These are phyloP conservation scores for Penicillium argentinense DNA, from an alignment of 495 filamentous ascomycete species.

Conservation along the genomic window DNA sequence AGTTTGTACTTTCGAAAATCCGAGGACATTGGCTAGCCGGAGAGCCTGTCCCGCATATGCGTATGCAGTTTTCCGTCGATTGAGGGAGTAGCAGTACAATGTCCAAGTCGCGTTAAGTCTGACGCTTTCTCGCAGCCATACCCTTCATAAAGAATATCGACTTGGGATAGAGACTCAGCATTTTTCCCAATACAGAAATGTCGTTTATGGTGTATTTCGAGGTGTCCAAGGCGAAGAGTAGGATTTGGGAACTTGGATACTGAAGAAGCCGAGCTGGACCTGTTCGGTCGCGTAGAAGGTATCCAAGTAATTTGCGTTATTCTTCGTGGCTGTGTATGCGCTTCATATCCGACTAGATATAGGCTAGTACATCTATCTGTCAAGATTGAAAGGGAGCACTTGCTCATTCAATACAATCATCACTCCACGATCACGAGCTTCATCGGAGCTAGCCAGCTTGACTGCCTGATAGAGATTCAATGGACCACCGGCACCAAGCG, in stretches of 20 bases:
- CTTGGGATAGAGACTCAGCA: background rate
- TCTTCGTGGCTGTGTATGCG: constrained; percentile 1
- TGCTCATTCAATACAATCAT: constrained; percentile 3
- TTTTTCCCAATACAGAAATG: background rate
- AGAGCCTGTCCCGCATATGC: constrained; percentile 11
- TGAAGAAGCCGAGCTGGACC: constrained; percentile 2
- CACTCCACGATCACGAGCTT: background rate
- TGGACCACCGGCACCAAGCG: background rate
- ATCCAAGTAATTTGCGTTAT: constrained; percentile 1
- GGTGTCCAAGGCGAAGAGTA: constrained; percentile 1
- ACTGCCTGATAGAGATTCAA: constrained; percentile 3
- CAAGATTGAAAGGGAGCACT: no score
- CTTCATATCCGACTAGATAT: background rate
- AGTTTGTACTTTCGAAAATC: constrained; percentile 1
- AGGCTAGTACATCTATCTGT: no score
- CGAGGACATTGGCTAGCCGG: constrained; percentile 6
- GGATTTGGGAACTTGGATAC: constrained; percentile 3
- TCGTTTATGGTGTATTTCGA: background rate
- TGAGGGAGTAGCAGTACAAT: constrained; percentile 14
- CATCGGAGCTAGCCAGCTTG: background rate
- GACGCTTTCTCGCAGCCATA: no score
- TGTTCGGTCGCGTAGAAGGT: constrained; percentile 4
- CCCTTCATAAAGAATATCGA: constrained; percentile 4
- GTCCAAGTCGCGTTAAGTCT: no score
- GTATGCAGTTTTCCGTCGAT: constrained; percentile 16